Conservation (phyloP, 148 eudicot species). For the Dianthus caryophyllus region DNA sequence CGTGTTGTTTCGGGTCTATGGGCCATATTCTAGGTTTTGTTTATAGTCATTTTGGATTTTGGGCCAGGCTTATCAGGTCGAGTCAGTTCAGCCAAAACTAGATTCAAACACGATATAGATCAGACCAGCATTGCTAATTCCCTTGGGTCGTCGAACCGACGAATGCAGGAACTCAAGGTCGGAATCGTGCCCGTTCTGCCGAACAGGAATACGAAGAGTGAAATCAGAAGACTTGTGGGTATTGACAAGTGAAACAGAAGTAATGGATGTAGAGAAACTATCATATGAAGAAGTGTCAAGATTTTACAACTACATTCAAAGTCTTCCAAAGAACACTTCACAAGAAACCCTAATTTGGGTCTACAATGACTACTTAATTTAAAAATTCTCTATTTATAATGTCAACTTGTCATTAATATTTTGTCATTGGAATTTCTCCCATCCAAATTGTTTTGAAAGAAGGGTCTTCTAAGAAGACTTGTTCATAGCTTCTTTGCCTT, state of each 20-base stretch:
- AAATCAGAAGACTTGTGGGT: slow-evolving; percentile 80
- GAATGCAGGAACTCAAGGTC: slow-evolving; percentile 61
- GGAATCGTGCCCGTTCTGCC: slow-evolving; percentile 78
- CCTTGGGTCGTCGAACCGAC: background rate
- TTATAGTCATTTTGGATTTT: too few species aligned
- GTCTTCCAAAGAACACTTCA: slow-evolving; percentile 60
- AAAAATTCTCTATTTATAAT: slow-evolving; percentile 23
- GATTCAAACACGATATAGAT: too few species aligned
- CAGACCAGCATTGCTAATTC: background rate
- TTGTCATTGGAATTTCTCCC: too few species aligned
- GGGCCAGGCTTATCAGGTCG: too few species aligned
- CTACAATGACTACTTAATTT: slow-evolving; percentile 62
- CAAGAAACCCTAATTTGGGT: slow-evolving; percentile 50
- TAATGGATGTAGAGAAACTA: slow-evolving; percentile 50
- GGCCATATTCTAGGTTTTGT: too few species aligned
- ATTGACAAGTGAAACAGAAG: slow-evolving; percentile 53
- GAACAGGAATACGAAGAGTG: slow-evolving; percentile 66
- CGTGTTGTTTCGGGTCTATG: too few species aligned
- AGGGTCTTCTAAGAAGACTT: slow-evolving; percentile 18
- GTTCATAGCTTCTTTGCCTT: too few species aligned
- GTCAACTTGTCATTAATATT: slow-evolving; percentile 8
- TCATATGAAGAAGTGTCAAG: slow-evolving; percentile 52
- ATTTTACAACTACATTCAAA: slow-evolving; percentile 59
- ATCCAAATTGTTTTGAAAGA: too few species aligned
- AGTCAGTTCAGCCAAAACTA: too few species aligned